Conservation (phyloP, 202 grass and related monocot genomes). For the Sporobolus alterniflorus region DNA sequence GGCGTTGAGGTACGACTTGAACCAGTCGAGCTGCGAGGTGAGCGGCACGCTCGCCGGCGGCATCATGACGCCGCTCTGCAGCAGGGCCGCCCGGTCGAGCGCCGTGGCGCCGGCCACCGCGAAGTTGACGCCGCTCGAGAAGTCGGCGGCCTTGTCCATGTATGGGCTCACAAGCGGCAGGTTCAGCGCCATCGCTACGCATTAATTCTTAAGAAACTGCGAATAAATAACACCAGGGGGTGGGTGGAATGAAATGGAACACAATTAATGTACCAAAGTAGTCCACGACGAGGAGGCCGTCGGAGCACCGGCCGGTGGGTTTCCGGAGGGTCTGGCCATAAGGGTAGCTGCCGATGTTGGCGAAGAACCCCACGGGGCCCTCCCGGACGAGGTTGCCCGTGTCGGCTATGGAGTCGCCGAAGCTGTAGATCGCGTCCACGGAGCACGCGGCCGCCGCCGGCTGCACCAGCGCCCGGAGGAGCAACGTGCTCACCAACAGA, state of each 20-base stretch:
- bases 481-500: not conserved
- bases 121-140: conserved; percentile 76
- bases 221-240: too few species aligned
- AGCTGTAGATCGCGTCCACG: conserved; percentile 89
- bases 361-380: conserved; percentile 70
- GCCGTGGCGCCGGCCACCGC: conserved; percentile 94
- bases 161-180: conserved; percentile 75
- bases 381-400: conserved; percentile 83
- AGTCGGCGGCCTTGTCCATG: conserved; percentile 66
- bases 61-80: conserved; percentile 44
- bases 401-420: conserved; percentile 93
- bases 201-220: too few species aligned
- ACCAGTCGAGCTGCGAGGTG: conserved; percentile 83
- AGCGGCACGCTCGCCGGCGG: conserved; percentile 66
- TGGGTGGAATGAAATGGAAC: too few species aligned
- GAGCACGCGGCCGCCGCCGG: conserved; percentile 47
- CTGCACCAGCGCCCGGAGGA: not conserved
- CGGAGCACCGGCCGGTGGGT: conserved; percentile 90
- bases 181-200: conserved; percentile 76
- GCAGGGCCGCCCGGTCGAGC: conserved; percentile 51
- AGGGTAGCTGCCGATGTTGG: conserved; percentile 77
- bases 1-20: conserved; percentile 68
- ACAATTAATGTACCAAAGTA: conserved; percentile 75
- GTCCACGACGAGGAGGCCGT: conserved; percentile 95
- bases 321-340: conserved; percentile 70